Conservation (phyloP, 2,329 filamentous ascomycete genomes). For the Ascochyta fabae region DNA sequence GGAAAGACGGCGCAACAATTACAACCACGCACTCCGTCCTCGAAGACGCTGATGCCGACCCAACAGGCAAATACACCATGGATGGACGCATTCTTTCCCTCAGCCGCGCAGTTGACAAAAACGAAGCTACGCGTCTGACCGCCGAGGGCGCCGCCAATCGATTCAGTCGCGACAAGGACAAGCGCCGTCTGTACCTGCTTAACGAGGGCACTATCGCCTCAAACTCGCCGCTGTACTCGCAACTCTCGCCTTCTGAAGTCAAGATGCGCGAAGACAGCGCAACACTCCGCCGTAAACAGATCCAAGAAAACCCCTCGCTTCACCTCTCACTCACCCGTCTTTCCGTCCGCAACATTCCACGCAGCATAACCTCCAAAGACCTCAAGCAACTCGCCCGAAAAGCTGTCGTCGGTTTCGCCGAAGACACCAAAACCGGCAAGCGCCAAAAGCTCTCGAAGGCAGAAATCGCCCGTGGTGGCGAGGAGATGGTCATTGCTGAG, state of each 20-base stretch:
- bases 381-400: slow-evolving; percentile 89
- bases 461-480: slow-evolving; percentile 79
- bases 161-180: slow-evolving; percentile 79
- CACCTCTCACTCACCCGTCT: slow-evolving; percentile 89
- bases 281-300: slow-evolving; percentile 85
- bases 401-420: slow-evolving; percentile 93
- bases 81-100: slow-evolving; percentile 88
- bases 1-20: slow-evolving; percentile 46
- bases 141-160: slow-evolving; percentile 69
- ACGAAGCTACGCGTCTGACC: slow-evolving; percentile 77
- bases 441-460: slow-evolving; percentile 86
- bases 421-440: slow-evolving; percentile 79
- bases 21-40: slow-evolving; percentile 72
- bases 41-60: slow-evolving; percentile 83
- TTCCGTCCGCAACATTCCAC: slow-evolving; percentile 88
- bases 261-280: slow-evolving; percentile 87
- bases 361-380: slow-evolving; percentile 81
- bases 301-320: slow-evolving; percentile 88
- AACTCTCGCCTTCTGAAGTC: slow-evolving; percentile 78
- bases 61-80: slow-evolving; percentile 84
- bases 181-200: slow-evolving; percentile 86
- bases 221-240: slow-evolving; percentile 78
- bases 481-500: slow-evolving; percentile 82
- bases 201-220: slow-evolving; percentile 81
- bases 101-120: slow-evolving; percentile 82